A percentile compares a stretch with the other conserved stretches of the same genome.
These are phyloP conservation scores for Zymoseptoria brevis DNA, from an alignment of 2,329 filamentous ascomycete genomes.

Conservation along the genomic window DNA sequence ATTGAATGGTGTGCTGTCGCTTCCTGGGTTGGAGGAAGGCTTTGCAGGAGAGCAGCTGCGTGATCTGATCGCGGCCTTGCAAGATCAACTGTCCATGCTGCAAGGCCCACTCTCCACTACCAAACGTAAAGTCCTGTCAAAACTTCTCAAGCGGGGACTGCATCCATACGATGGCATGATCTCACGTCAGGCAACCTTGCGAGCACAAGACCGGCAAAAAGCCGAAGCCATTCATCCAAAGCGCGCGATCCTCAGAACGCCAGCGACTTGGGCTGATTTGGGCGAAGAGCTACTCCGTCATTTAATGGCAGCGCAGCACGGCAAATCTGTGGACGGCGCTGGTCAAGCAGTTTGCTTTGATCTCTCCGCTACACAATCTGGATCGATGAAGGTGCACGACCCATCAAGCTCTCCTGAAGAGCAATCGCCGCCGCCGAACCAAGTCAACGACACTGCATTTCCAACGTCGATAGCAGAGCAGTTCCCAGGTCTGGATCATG, in stretches of 20 bases:
- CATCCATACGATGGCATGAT: constrained; percentile 46
- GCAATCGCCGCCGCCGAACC: neutral
- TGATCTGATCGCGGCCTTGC: constrained; percentile 41
- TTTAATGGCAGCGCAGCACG: constrained; percentile 22
- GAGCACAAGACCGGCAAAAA: constrained; percentile 1
- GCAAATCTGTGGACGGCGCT: constrained; percentile 12
- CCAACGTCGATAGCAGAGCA: constrained; percentile 20
- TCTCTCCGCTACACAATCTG: constrained; percentile 1
- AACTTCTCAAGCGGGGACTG: constrained; percentile 45
- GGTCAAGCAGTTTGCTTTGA: constrained; percentile 24
- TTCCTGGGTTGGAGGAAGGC: constrained; percentile 52
- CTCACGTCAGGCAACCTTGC: constrained; percentile 7
- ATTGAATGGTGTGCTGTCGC: constrained; percentile 44
- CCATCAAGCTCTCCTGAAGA: constrained; percentile 3
- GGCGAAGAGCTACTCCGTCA: constrained; percentile 26
- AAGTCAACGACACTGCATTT: neutral
- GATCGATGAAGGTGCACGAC: neutral
- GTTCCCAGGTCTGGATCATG: constrained; percentile 27
- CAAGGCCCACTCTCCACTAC: constrained; percentile 44
- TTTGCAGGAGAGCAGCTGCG: constrained; percentile 47
- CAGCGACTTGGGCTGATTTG: constrained; percentile 27
- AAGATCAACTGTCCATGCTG: constrained; percentile 48
- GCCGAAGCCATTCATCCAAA: constrained; percentile 2
- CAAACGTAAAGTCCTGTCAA: constrained; percentile 44
- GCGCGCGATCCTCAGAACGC: constrained; percentile 19